Evolutionary conservation across 2,329 filamentous ascomycete genomes (phyloP), one percentile per base, ranked within the genome.

Genomic region (Passalora sequoiae): DNA sequence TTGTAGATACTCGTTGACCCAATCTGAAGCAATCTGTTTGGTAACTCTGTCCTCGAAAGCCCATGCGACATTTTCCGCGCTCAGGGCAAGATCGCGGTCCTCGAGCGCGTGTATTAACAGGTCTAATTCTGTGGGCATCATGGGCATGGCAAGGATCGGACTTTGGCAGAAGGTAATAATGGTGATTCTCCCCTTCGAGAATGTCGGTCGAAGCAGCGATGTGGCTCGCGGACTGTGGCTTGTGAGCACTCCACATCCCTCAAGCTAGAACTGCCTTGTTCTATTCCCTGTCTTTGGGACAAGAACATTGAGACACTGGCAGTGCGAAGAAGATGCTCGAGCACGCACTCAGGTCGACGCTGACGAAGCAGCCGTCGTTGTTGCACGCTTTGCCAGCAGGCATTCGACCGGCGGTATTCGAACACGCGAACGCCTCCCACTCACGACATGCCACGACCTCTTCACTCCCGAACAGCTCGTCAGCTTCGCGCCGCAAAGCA

Each of bases 401-500:
- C 22, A 13, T 21, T 16, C 44, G 44, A 9, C 36, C 44, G 12
- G 8, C 33, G 2, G 37, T 38, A 30, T 19, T 47, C 40, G 13
- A 16, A 7, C 12, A 31, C 38, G 35, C 28, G 22, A 29, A 29
- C 19, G 16, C n/a, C 24, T 32, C 27, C 19, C 46, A 52, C 8
- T 41, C 33, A 22, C 48, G 49, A 20, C 43, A 45, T 36, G 56
- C 57, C 32, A 51, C 47, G 21, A 50, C 56, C 37, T 54, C 57
- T 30, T 55, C 54, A 6, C 43, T 49, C 39, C 47, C 63, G 24
- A 46, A 58, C 27, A 49, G 57, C 39, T 49, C 57, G 16, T 55
- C 73, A 9, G 60, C 67, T 9, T 63, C 80, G 19, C 77, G 74
- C 51, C 76, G 86, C 41, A 81, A 77, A 59, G 75, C 81, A 28